Evolutionary conservation across 345 rosid species (phyloP), one percentile per base, ranked within the genome.

Genomic region (Citrus australasica): DNA sequence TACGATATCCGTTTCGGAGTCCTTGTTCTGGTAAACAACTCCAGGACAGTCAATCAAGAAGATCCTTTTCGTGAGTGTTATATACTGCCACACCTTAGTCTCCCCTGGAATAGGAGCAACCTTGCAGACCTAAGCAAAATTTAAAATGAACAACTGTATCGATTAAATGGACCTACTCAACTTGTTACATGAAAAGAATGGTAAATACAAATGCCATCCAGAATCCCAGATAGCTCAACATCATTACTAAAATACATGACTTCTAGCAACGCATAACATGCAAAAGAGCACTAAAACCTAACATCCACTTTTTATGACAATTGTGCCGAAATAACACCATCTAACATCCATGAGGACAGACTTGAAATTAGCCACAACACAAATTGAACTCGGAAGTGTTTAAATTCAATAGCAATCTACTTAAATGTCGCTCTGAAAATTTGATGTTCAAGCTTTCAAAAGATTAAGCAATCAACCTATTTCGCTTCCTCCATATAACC

Each of bases 91-190:
- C 62, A 94, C 98, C 84, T 94, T 94, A 9, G 99, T 96, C 87
- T 96, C 99, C 74, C 98, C 99, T 1, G 99, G 99, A 79, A 96
- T 94, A 30, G 99, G 98, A 83, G 99, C 99, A 78, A 92, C 99
- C 86, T 91, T 96, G 90, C 99, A 94, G 75, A 96, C 98, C 99
- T 95, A 16, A 46, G 56, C 25, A 3, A 60, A 30, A 8, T 70
- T 2, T 24, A 13, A 81, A 75, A 60, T n/a, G 8, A 8, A 66
- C 62, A 56, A 56, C 53, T 51, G n/a, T 28, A 53, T 78, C 62
- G 66, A 53, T 67, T 63, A 38, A 60, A 30, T 10, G 63, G 35
- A 60, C 48, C 60, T 3, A 55, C 30, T 13, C 7, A 71, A 24
- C 21, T 53, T 62, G 28, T 65, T 13, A 11, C 28, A 48, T 28